These are phyloP conservation scores for Nemania sp. DNA, from an alignment of 2,329 filamentous ascomycete genomes.

Conservation along the genomic window DNA sequence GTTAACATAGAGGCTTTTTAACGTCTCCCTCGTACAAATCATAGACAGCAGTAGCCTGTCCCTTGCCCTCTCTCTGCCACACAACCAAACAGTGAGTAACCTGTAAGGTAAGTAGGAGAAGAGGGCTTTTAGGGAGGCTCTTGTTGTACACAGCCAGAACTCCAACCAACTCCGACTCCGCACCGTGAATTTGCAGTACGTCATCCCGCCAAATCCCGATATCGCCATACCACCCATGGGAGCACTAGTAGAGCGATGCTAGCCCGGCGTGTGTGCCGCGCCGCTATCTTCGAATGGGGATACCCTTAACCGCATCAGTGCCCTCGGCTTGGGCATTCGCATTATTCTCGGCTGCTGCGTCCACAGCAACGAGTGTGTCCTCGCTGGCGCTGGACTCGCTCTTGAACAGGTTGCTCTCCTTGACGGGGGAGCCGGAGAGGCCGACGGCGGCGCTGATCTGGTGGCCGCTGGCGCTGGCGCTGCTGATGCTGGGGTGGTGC, in stretches of 20 bases:
- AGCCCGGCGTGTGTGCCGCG: not conserved
- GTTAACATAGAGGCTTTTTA: not conserved
- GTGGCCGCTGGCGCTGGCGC: conserved; percentile 47
- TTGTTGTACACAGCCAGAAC: conserved; percentile 11
- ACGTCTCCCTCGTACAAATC: not conserved
- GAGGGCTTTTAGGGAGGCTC: conserved; percentile 3
- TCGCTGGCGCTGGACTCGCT: conserved; percentile 73
- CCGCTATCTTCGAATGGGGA: conserved; percentile 65
- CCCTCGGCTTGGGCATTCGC: conserved; percentile 45
- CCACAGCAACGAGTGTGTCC: too few relatives aligned
- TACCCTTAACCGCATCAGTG: conserved; percentile 57
- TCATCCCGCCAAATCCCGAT: not conserved
- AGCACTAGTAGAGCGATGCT: not conserved
- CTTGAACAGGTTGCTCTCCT: conserved; percentile 86
- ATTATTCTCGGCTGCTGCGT: conserved; percentile 49
- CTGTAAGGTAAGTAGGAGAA: not conserved
- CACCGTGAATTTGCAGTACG: not conserved
- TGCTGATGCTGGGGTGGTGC: conserved; percentile 40
- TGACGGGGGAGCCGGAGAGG: conserved; percentile 75
- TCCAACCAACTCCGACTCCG: conserved; percentile 7
- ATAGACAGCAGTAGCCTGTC: not conserved
- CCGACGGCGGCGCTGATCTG: conserved; percentile 43
- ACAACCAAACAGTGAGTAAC: not conserved
- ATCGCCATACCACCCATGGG: not conserved
- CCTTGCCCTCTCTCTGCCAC: not conserved